A percentile compares a stretch with the other conserved stretches of the same genome.
These are phyloP conservation scores for Davidsoniella virescens DNA, from an alignment of 2,329 filamentous ascomycete species.

Conservation along the genomic window DNA sequence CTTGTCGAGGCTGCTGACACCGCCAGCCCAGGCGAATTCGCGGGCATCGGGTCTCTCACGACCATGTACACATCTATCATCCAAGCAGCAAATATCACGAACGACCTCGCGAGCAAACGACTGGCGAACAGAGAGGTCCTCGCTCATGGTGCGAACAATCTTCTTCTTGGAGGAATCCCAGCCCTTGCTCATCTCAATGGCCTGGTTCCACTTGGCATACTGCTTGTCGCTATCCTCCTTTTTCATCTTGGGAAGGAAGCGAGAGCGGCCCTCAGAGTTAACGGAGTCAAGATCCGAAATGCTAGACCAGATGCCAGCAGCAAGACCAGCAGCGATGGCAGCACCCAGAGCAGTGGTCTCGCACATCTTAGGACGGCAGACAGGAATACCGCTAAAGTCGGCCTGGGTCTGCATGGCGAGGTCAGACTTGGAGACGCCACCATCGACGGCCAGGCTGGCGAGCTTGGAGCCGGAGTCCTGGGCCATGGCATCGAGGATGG, in stretches of 20 bases:
- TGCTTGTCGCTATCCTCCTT: constrained; percentile 23
- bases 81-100: constrained; percentile 3
- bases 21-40: neutral
- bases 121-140: neutral
- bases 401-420: constrained; percentile 87
- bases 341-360: constrained; percentile 82
- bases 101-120: constrained; percentile 1
- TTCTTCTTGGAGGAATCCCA: constrained; percentile 21
- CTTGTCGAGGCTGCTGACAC: constrained; percentile 1
- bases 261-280: constrained; percentile 49
- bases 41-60: neutral
- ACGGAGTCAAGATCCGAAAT: constrained; percentile 59
- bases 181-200: constrained; percentile 41
- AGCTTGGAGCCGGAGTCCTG: constrained; percentile 66
- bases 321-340: constrained; percentile 78
- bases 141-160: neutral
- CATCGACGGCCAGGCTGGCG: constrained; percentile 64
- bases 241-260: constrained; percentile 50
- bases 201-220: constrained; percentile 39
- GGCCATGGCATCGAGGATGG: constrained; percentile 83
- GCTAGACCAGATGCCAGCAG: constrained; percentile 60
- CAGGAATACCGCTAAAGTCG: constrained; percentile 65
- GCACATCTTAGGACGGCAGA: constrained; percentile 73
- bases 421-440: constrained; percentile 77
- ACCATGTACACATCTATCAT: constrained; percentile 1